These are phyloP conservation scores for Monosporascus ibericus DNA, from an alignment of 2,329 filamentous ascomycete genomes.

Conservation along the genomic window DNA sequence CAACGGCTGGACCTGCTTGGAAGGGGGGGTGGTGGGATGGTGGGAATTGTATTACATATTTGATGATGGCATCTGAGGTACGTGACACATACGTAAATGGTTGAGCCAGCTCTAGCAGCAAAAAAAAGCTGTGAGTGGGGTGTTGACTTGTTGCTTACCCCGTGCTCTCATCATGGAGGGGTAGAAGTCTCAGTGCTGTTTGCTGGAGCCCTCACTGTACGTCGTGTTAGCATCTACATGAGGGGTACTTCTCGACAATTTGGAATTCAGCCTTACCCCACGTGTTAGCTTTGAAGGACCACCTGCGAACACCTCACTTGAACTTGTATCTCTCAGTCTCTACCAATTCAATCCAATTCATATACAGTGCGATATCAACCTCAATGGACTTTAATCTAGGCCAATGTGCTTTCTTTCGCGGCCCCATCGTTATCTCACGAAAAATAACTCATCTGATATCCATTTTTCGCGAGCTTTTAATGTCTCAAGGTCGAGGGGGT, in stretches of 20 bases:
- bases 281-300: neutral
- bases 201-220: neutral
- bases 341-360: neutral
- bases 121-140: neutral
- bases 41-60: neutral
- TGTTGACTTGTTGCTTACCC: neutral
- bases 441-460: neutral
- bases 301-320: neutral
- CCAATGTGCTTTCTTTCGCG: neutral
- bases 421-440: neutral
- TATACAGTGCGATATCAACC: neutral
- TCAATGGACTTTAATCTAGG: neutral
- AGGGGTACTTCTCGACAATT: neutral
- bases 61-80: neutral
- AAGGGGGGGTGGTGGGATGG: neutral
- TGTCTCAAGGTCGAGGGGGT: neutral
- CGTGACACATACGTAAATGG: neutral
- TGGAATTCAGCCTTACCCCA: neutral
- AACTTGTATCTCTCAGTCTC: neutral
- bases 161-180: neutral
- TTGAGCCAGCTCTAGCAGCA: neutral
- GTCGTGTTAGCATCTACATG: neutral
- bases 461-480: neutral
- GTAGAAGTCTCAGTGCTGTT: neutral
- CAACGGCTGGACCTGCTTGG: neutral